A percentile compares a stretch with the other conserved stretches of the same genome.
Conservation (phyloP, 169 alveolate genomes). For the Plasmodium cynomolgi region DNA sequence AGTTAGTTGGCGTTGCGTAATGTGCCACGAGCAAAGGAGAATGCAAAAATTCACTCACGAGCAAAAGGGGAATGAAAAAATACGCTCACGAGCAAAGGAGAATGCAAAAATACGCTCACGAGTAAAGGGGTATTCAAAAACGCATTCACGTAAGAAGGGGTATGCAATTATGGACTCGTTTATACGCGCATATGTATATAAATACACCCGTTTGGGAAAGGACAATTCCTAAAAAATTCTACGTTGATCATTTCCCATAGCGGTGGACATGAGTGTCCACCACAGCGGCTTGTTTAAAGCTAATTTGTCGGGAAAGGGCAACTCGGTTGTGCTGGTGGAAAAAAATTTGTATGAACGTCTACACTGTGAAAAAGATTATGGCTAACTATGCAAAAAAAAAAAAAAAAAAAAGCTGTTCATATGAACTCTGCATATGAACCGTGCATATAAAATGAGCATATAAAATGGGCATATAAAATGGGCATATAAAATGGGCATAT, state of each 20-base stretch:
- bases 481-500: neutral
- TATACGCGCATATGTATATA: neutral
- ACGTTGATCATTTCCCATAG: neutral
- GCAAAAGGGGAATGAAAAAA: neutral
- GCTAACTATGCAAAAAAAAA: slow-evolving; percentile 9
- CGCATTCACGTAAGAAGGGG: neutral
- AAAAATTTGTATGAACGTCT: slow-evolving; percentile 1
- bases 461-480: neutral
- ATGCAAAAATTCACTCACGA: neutral
- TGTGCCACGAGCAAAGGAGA: too few relatives aligned
- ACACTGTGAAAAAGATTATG: neutral
- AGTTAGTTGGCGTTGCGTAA: neutral
- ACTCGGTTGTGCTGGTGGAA: slow-evolving; percentile 19
- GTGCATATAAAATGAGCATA: neutral
- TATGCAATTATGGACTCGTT: neutral
- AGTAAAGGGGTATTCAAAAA: neutral
- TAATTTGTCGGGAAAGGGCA: slow-evolving; percentile 1
- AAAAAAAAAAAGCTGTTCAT: slow-evolving; percentile 1
- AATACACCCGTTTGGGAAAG: neutral
- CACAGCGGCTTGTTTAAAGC: neutral
- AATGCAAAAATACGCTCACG: neutral
- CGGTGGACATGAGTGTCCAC: slow-evolving; percentile 21
- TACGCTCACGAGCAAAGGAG: neutral
- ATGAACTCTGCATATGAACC: neutral
- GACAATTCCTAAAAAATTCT: slow-evolving; percentile 1